Evolutionary conservation across 2,329 filamentous ascomycete genomes (phyloP).

Genomic region (Fusarium bactridioides): DNA sequence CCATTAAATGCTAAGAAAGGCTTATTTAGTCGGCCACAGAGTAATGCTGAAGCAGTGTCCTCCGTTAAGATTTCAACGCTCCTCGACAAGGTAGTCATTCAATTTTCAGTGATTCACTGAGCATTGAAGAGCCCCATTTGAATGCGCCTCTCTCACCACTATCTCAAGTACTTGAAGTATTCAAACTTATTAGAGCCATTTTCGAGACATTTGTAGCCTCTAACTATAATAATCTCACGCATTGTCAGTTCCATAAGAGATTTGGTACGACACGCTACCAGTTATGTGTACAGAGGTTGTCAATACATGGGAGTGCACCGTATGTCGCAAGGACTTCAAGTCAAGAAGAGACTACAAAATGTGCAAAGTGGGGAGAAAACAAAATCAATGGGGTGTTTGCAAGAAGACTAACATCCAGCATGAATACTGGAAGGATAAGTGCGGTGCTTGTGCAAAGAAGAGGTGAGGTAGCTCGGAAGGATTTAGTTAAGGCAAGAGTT

Average conservation of each 20-base stretch:
- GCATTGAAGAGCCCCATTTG: rapidly evolving
- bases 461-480: rapidly evolving
- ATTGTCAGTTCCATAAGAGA: rapidly evolving
- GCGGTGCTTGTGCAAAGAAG: not conserved
- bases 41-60: no score
- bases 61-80: no score
- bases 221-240: rapidly evolving
- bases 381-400: not conserved
- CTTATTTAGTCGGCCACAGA: no score
- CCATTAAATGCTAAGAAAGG: no score
- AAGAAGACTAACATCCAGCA: not conserved
- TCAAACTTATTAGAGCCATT: rapidly evolving
- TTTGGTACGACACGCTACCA: rapidly evolving
- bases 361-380: not conserved
- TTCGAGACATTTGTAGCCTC: rapidly evolving
- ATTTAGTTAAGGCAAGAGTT: rapidly evolving
- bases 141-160: rapidly evolving
- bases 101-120: no score
- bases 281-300: not conserved
- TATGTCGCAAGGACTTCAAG: not conserved
- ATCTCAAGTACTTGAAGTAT: rapidly evolving
- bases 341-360: not conserved
- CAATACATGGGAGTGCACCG: not conserved
- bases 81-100: no score
- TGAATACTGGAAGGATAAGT: not conserved